phyloP scores from a whole-genome alignment of 805 yeast species.

The Lipomyces kockii region DNA sequence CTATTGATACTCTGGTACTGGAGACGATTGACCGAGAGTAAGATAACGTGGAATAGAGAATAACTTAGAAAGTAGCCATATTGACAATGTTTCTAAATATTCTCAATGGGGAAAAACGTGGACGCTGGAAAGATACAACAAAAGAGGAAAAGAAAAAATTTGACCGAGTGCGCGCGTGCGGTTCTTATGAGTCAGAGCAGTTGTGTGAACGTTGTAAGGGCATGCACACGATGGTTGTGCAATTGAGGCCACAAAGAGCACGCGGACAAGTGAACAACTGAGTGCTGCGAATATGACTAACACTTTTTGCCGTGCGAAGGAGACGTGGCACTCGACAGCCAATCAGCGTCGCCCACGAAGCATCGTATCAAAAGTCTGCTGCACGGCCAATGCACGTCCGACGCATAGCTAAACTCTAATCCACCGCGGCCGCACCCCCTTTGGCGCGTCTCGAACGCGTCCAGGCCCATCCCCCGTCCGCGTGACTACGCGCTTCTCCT shows the following conservation, averaged over 20 bases:
- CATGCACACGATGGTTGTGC: background rate
- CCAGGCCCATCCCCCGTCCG: background rate
- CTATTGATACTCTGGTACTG: background rate
- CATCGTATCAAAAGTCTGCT: background rate
- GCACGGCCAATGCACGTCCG: background rate
- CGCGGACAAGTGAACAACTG: background rate
- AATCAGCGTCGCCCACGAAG: slow-evolving; percentile 10
- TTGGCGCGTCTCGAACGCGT: slow-evolving; percentile 1
- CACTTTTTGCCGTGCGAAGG: slow-evolving; percentile 8
- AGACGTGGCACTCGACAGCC: slow-evolving; percentile 11
- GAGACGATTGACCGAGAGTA: slow-evolving; percentile 6
- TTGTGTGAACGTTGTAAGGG: background rate
- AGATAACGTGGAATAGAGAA: slow-evolving; percentile 8
- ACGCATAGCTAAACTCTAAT: background rate
- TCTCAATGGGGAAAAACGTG: slow-evolving; percentile 1
- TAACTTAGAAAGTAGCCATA: slow-evolving; percentile 27
- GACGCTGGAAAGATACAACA: slow-evolving; percentile 3
- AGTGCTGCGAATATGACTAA: slow-evolving; percentile 18
- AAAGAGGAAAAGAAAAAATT: background rate
- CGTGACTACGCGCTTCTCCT: background rate
- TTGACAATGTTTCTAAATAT: slow-evolving; percentile 11
- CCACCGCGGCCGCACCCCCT: background rate
- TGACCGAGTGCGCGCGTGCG: slow-evolving; percentile 9
- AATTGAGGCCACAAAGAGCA: background rate
- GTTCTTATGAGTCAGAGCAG: slow-evolving; percentile 21